Base-by-base conservation (phyloP, 129 eudicot species). In the Centrapalus pauciflorus region DNA sequence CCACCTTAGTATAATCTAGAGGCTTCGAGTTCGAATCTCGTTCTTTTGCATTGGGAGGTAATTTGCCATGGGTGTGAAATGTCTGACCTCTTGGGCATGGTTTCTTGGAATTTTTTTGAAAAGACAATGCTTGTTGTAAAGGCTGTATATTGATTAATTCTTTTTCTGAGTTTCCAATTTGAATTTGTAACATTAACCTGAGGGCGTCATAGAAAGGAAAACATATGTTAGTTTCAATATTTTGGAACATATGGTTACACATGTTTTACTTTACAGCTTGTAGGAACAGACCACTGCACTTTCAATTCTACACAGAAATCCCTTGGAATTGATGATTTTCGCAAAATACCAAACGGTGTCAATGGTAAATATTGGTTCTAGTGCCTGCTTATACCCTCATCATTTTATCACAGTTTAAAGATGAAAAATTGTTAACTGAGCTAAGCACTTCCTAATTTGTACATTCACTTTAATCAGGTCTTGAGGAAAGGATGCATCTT, bases 401-500 rank as follows among this genome's bases (percentile, higher is more conserved):
- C 32, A 48, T 55, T 7, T 55, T 62, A 7, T 28, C 27, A 55
- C 66, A 60, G 24, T 46, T 8, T 28, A 43, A 33, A 54, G 17
- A 35, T 35, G 12, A 38, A 32, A 26, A 49, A 4, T 43, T 41
- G 20, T 45, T 19, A 8, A n/a, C 1, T 20, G 45, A 67, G 19
- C 30, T 66, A 17, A 35, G 19, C 33, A 50, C 37, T 51, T 25
- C 11, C 63, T 68, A 25, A 33, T 63, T 41, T 67, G 38, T 21
- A 23, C 20, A 46, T 46, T 25, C 38, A 55, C 66, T 30, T 38
- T 46, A 46, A 58, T 9, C 32, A 93, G 98, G 98, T 74, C 79
- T 93, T 57, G 98, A 93, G 83, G 98, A 93, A 84, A 86, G 98
- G 81, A 93, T 93, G 95, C 96, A 85, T 84, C 78, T 93, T 73